phyloP scores from a whole-genome alignment of 345 rosid species.

The Populus ilicifolia region DNA sequence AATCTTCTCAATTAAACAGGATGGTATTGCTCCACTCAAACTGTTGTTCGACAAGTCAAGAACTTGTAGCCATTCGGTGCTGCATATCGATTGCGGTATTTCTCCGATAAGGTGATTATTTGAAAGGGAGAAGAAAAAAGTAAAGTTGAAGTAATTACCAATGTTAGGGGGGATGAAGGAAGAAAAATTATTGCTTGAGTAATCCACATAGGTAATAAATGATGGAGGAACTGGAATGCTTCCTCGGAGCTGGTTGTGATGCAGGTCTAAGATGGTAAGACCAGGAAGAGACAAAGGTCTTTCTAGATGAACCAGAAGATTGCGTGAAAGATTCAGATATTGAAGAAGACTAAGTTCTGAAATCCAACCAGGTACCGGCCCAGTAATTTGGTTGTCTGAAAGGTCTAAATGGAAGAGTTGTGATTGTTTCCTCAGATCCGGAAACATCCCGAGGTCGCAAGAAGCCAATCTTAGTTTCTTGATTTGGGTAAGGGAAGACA shows the following conservation, averaged over 20 bases:
- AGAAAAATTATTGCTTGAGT: constrained; percentile 29
- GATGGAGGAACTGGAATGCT: constrained; percentile 11
- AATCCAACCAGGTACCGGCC: constrained; percentile 44
- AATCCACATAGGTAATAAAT: constrained; percentile 20
- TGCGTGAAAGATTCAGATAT: constrained; percentile 17
- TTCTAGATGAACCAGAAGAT: constrained; percentile 7
- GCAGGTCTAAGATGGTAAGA: constrained; percentile 23
- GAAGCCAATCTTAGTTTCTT: constrained; percentile 37
- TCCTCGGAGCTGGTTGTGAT: constrained; percentile 28
- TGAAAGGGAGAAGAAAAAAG: constrained; percentile 28
- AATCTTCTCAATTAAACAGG: constrained; percentile 7
- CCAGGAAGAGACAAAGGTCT: not conserved
- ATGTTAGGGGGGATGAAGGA: constrained; percentile 16
- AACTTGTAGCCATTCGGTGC: not conserved
- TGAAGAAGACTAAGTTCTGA: constrained; percentile 9
- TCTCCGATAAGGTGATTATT: constrained; percentile 26
- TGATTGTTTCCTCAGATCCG: constrained; percentile 28
- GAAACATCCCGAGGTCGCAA: constrained; percentile 35
- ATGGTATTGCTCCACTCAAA: constrained; percentile 32
- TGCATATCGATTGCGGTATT: constrained; percentile 41
- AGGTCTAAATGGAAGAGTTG: constrained; percentile 24
- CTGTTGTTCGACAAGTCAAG: constrained; percentile 39
- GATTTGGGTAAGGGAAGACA: constrained; percentile 5
- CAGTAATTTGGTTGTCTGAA: constrained; percentile 39
- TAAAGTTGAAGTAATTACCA: not conserved